Base-by-base conservation (phyloP, 2,329 filamentous ascomycete species). In the Didymella segeticola region DNA sequence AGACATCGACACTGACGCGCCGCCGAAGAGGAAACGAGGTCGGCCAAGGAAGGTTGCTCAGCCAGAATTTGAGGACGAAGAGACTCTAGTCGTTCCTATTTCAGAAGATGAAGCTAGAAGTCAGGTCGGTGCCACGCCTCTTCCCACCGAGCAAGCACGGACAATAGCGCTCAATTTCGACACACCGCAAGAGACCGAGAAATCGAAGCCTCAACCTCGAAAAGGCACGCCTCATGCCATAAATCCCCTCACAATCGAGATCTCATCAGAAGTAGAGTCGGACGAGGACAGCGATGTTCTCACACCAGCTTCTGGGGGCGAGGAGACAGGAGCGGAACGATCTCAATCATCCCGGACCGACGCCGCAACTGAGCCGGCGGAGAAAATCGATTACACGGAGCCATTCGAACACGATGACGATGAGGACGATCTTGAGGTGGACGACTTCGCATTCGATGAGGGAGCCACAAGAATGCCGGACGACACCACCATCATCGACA, bases 401-500 rank as follows among this genome's bases (percentile, higher is more conserved):
- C n/a, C 46, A 7, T 53, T 54, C 19, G 55, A 60, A 29, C 49
- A 61, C 27, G 46, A 57, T 25, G 57, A 61, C 17, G 61, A 65
- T 12, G 61, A 69, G 22, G 63, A 68, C 3, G 48, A 56, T 1
- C 51, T 61, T 27, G 66, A 67, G 31, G 60, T 47, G 7, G 65
- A 63, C 25, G 51, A 63, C 10, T 70, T 63, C 54, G 65, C 61
- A 1, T 67, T 70, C 45, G 68, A 73, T 10, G 67, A 72, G 56
- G 67, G 66, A n/a, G 57, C 65, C 0, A 72, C 68, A 3, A 62
- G 69, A 12, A 68, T 69, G 64, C 68, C 63, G 4, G 79, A 79
- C 19, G 79, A 81, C 31, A 72, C 75, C 9, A 81, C 79, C 0
- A 69, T 80, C n/a, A 65, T 77, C 7, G 72, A 78, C 36, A 80